Base-by-base conservation (phyloP, 306 rosid species). In the Betula pendula region DNA sequence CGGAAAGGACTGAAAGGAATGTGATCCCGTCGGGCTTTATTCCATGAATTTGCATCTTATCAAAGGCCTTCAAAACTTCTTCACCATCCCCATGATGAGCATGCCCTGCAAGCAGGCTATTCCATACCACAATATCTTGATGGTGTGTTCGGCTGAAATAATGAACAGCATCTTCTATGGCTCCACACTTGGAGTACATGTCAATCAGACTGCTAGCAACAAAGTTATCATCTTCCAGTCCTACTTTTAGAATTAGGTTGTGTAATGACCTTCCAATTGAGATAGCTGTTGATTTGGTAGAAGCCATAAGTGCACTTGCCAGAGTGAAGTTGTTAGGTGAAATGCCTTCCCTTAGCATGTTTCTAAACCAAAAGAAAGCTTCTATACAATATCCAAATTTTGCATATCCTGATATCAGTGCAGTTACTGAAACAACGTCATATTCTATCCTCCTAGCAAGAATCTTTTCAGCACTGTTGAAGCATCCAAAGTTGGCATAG, bases 61-160 rank as follows among this genome's bases (percentile, higher is more conserved):
- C 44, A 63, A 63, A 63, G 25, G 24, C 24, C 22, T 63, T 35
- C 47, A 63, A 63, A 63, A 63, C 6, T 8, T 3, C 47, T 63
- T 33, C 2, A 10, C 22, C 44, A 15, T 35, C 33, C 70, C 70
- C 70, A 31, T 63, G 70, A 63, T 63, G 70, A 17, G 70, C 70
- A 63, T 63, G 45, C 24, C 70, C 70, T 33, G 70, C 35, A 63
- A 63, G 70, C 70, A 63, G 70, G 44, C 70, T 63, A 63, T 63
- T 63, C 70, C 70, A 63, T 31, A 33, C 70, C 47, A 63, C 70
- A 33, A 63, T 63, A 63, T 63, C 70, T 63, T 63, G 11, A 15
- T 63, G 43, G 0, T 2, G 45, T 3, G 70, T 8, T 12, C 70
- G 17, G 24, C 22, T 63, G 13, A 63, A 63, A 63, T 63, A 33